These are phyloP conservation scores for Flaveria ramosissima DNA, from an alignment of 129 eudicot species.

Conservation along the genomic window DNA sequence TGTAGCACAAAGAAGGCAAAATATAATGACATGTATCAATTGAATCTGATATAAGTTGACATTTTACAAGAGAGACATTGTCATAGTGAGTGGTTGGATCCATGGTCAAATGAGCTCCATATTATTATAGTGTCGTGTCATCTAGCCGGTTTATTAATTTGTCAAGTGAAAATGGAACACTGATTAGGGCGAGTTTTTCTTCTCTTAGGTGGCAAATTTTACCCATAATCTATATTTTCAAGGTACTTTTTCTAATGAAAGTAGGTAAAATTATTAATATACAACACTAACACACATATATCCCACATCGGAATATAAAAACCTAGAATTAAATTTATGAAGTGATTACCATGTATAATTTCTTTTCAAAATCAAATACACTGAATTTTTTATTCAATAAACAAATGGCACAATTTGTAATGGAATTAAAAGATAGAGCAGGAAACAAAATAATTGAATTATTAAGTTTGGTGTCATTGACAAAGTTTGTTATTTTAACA, in stretches of 20 bases:
- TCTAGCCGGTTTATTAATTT: background rate
- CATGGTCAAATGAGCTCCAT: conserved; percentile 19
- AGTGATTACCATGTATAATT: background rate
- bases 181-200: conserved; percentile 25
- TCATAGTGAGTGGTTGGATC: conserved; percentile 32
- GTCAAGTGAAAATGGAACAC: conserved; percentile 21
- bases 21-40: background rate
- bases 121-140: background rate
- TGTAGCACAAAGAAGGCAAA: conserved; percentile 9
- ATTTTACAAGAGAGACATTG: conserved; percentile 27
- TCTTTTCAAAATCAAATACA: background rate
- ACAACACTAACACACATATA: background rate
- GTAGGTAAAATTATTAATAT: background rate
- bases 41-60: conserved; percentile 12
- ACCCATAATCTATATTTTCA: conserved; percentile 11
- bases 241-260: background rate
- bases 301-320: background rate
- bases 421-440: background rate
- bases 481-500: background rate
- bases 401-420: background rate
- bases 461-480: background rate
- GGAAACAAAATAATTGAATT: background rate
- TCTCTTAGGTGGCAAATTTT: conserved; percentile 28
- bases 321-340: background rate
- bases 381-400: background rate